Base-by-base conservation (phyloP, 257 asterid species). In the Solanum medicagineum region DNA sequence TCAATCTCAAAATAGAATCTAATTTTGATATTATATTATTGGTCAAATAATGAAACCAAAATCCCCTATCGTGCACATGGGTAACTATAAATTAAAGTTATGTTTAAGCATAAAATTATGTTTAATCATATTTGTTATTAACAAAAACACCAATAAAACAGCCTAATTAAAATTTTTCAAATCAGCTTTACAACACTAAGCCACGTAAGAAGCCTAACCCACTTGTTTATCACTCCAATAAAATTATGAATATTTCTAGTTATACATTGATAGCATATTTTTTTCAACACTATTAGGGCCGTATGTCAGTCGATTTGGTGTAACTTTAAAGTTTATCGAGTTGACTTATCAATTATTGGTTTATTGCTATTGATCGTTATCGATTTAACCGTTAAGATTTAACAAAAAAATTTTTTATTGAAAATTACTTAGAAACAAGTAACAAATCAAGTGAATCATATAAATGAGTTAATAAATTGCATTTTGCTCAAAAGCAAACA, bases 141-240 rank as follows among this genome's bases (percentile, higher is more conserved):
- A 17, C 26, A 17, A 69, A 8, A 69, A 36, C n/a, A 16, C 26
- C 7, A 69, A 69, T 17, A 17, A 69, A 69, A 69, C 77, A 55
- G 80, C 81, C 86, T 81, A 87, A 57, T 81, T 44, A 57, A 14
- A 69, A 80, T 54, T 77, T 83, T 63, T 74, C 60, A 77, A 8
- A 12, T 17, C 19, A 74, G 24, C 55, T 7, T 13, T 57, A 42
- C 77, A 45, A 2, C 9, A 60, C 32, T 3, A 15, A 7, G 83
- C 62, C 92, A 88, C 88, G 88, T 66, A 59, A 85, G 62, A 29
- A 55, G 74, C 51, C 85, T 75, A 49, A 42, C 69, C 82, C 86
- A 60, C 86, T 7, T 22, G 86, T 86, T 53, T 9, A 16, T 75
- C 86, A 82, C 86, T 29, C 53, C 45, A 54, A 66, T 77, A 65